phyloP scores from a whole-genome alignment of 2,329 filamentous ascomycete species.

The Zymoseptoria brevis region DNA sequence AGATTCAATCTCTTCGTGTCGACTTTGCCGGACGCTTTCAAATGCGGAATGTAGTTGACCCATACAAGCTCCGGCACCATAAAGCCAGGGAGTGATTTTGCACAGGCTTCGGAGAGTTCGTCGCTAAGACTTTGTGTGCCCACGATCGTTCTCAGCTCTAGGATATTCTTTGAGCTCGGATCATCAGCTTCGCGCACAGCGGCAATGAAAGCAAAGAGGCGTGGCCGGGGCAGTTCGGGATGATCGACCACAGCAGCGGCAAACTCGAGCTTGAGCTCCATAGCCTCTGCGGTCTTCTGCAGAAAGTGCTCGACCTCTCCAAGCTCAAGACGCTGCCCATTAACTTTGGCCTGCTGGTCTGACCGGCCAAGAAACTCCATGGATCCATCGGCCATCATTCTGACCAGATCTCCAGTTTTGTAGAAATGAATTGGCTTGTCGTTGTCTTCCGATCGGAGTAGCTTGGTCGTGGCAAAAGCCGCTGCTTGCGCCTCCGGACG shows the following conservation, averaged over 20 bases:
- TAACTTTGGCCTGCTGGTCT: constrained; percentile 19
- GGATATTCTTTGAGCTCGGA: neutral
- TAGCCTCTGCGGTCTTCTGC: constrained; percentile 6
- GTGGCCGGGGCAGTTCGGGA: constrained; percentile 8
- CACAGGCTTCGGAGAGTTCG: constrained; percentile 7
- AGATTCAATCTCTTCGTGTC: constrained; percentile 10
- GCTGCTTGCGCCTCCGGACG: constrained; percentile 11
- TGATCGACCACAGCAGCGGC: constrained; percentile 10
- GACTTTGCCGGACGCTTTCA: constrained; percentile 11
- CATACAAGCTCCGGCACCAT: constrained; percentile 12
- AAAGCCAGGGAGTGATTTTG: constrained; percentile 1
- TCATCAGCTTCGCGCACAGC: constrained; percentile 3
- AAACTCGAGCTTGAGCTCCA: constrained; percentile 5
- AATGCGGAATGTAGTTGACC: constrained; percentile 9
- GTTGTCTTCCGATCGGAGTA: constrained; percentile 5
- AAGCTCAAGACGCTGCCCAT: constrained; percentile 19
- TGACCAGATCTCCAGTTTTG: constrained; percentile 19
- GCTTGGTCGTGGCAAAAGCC: neutral
- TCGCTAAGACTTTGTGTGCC: constrained; percentile 2
- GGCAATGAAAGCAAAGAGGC: constrained; percentile 10
- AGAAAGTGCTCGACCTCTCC: constrained; percentile 11
- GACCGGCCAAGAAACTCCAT: constrained; percentile 17
- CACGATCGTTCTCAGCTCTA: constrained; percentile 1
- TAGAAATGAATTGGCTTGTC: constrained; percentile 10
- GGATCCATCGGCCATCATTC: constrained; percentile 13